Base-by-base conservation (phyloP, 768 basidiomycete genomes). In the Hypholoma fasciculare region DNA sequence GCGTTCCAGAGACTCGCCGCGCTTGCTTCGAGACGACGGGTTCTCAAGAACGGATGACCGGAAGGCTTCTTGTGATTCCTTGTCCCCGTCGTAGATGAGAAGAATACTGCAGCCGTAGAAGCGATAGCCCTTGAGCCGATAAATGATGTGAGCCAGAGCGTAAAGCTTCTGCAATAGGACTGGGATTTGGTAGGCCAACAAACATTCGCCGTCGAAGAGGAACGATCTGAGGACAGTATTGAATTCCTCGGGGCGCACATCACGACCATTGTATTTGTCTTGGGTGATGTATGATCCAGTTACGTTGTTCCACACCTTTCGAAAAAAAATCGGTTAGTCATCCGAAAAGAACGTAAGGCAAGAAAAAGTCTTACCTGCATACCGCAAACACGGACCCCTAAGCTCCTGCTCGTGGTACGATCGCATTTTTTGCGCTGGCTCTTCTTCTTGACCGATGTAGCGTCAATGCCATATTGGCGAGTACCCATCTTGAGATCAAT, bases 401-500 rank as follows among this genome's bases (percentile, higher is more conserved):
- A 74, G 13, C 87, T 82, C 63, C 92, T 80, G 71, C 95, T 98
- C 19, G 97, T 98, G 52, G 97, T 98, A 54, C 90, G 82, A 69
- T 97, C 95, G 69, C 97, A 98, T 75, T 99, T 99, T 76, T 97
- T 97, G 54, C 96, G 85, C 76, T 99, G 97, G 69, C 96, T 98
- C 78, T 90, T 95, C 84, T 97, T 98, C 79, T 99, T 99, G 52
- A 86, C 78, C 1, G 87, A 76, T 8, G 89, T 90, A 23, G 97
- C 97, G 65, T 97, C 94, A 77, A 96, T 91, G 17, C 97, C 97
- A 73, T 98, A 98, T 75, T 99, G 97, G 36, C 97, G 81, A 30
- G 96, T 98, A n/a, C 97, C 97, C 97, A 98, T 98, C 79, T 99
- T 99, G 65, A 99, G 78, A 73, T 99, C 97, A 67, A 98, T 84